Base-by-base conservation (phyloP, 306 rosid species). In the Vicia faba region DNA sequence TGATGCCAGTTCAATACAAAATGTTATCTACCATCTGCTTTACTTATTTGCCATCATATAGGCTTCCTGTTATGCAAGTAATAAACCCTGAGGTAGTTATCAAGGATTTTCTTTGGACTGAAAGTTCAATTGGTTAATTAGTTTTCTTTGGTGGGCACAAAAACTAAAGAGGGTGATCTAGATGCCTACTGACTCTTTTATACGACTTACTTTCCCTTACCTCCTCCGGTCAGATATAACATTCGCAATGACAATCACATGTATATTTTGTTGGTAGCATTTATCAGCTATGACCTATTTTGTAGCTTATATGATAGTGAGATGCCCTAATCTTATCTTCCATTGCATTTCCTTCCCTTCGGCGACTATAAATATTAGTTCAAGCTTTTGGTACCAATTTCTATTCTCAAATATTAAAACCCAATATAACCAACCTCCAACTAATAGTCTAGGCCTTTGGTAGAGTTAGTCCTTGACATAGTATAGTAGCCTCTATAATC, bases 341-440 rank as follows among this genome's bases (percentile, higher is more conserved):
- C 16, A 54, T 55, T 40, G 40, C 39, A 38, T n/a, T 53, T 54
- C 56, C 56, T 56, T 60, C 61, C 40, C 35, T 69, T 57, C 60
- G 45, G 48, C 10, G 53, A 43, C 41, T 50, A n/a, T 61, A 50
- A 51, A 53, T 64, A 64, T 64, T 6, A 19, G 56, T 43, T 64
- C 60, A 55, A 18, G 25, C n/a, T 19, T 41, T 13, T 5, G 7
- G 50, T 20, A 41, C 35, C 11, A 29, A 33, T 56, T 54, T 65
- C 46, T 15, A 68, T 28, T 11, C 18, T 16, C 16, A 18, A 23
- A 7, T 14, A 43, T 41, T 53, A 28, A 14, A 54, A 14, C 43
- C 73, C 39, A 31, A 18, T 63, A n/a, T 6, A 10, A 64, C 20
- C 57, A n/a, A n/a, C n/a, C n/a, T 64, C 25, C 48, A 62, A 11